Evolutionary conservation across 2,329 filamentous ascomycete species (phyloP).

Genomic region (Fusarium humuli): DNA sequence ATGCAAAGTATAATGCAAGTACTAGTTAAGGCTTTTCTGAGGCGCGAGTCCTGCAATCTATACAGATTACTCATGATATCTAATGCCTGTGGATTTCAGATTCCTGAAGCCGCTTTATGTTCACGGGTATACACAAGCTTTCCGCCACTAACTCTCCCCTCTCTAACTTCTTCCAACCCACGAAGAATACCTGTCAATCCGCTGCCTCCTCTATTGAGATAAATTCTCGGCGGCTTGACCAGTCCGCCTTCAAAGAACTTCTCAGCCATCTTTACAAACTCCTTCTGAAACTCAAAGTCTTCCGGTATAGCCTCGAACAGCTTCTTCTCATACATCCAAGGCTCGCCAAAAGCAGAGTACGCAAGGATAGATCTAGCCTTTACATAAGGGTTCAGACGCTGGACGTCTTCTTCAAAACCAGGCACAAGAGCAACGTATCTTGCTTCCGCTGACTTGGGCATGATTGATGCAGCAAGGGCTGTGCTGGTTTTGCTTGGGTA

Average conservation of each 20-base stretch:
- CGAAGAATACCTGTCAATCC: neutral
- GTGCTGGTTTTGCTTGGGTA: neutral
- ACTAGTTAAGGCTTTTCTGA: too few species aligned
- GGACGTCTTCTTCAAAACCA: neutral
- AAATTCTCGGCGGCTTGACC: neutral
- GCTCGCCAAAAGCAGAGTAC: slow-evolving; percentile 10
- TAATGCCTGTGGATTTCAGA: fast-evolving
- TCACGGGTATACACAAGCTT: slow-evolving; percentile 14
- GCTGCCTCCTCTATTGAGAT: neutral
- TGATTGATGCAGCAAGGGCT: neutral
- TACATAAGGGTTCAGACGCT: neutral
- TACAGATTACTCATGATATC: neutral
- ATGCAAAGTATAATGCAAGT: too few species aligned
- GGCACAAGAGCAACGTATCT: neutral
- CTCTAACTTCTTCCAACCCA: neutral
- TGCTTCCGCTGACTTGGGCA: neutral
- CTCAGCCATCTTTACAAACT: neutral
- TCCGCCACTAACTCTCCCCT: neutral
- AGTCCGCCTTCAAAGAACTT: fast-evolving
- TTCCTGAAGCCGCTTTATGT: fast-evolving
- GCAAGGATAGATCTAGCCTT: neutral
- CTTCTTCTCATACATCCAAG: neutral
- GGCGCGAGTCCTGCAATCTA: too few species aligned
- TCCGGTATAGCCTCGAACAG: neutral
- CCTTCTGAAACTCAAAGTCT: slow-evolving; percentile 11